These are phyloP conservation scores for Combretum micranthum DNA, from an alignment of 345 rosid genomes.

Conservation along the genomic window DNA sequence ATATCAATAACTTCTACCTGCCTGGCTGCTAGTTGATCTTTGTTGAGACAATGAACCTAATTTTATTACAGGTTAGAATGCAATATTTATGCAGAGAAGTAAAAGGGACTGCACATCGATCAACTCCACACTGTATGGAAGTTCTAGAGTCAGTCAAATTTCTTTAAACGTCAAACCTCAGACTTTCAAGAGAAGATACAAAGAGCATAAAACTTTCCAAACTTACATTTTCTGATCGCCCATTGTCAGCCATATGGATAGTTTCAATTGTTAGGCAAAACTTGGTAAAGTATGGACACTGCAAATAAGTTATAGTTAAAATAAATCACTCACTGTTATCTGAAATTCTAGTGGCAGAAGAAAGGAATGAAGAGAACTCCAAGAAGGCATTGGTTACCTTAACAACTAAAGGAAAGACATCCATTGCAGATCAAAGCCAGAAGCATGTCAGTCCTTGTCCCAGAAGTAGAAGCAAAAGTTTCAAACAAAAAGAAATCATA, in stretches of 20 bases:
- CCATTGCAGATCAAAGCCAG: constrained; percentile 15
- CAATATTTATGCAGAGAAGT: constrained; percentile 7
- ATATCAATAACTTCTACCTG: constrained; percentile 55
- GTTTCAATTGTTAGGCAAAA: constrained; percentile 59
- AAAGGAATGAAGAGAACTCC: background rate
- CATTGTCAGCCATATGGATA: constrained; percentile 49
- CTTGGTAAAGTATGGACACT: constrained; percentile 69
- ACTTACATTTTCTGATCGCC: constrained; percentile 57
- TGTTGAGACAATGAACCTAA: constrained; percentile 47
- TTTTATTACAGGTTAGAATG: constrained; percentile 9
- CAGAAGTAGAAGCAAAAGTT: constrained; percentile 1
- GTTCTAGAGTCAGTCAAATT: background rate
- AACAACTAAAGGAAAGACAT: constrained; percentile 30
- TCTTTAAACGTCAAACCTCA: background rate
- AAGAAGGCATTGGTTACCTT: constrained; percentile 35
- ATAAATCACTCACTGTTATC: background rate
- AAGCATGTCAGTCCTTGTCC: constrained; percentile 18
- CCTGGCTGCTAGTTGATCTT: constrained; percentile 44
- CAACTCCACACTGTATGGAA: background rate
- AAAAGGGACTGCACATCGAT: background rate
- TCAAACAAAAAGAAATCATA: background rate
- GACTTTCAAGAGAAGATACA: background rate
- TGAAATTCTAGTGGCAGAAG: background rate
- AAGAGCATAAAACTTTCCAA: constrained; percentile 1
- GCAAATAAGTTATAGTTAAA: constrained; percentile 10